These are phyloP conservation scores for Penicillium italicum DNA, from an alignment of 2,329 filamentous ascomycete species.

Conservation along the genomic window DNA sequence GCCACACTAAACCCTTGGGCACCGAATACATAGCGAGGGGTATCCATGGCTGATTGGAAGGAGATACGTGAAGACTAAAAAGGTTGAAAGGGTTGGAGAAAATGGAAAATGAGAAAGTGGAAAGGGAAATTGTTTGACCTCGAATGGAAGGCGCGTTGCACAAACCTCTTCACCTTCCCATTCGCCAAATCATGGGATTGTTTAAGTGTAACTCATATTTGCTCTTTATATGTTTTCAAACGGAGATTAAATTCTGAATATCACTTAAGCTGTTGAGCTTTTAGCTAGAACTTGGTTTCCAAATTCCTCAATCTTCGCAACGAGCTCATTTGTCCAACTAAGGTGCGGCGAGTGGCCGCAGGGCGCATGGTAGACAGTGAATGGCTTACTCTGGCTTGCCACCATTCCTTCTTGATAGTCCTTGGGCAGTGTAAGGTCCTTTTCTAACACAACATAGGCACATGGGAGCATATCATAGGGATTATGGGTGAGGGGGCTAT, in stretches of 20 bases:
- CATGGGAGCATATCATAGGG: conserved; percentile 32
- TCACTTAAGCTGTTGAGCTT: not conserved
- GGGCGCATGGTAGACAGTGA: conserved; percentile 25
- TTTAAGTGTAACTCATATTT: not conserved
- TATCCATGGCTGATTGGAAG: not conserved
- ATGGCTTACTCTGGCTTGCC: conserved; percentile 20
- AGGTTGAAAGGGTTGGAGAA: not conserved
- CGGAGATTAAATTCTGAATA: not conserved
- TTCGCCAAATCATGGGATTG: not conserved
- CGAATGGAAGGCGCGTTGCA: not conserved
- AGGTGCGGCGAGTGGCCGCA: conserved; percentile 34
- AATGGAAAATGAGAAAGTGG: not conserved
- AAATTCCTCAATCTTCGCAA: conserved; percentile 25
- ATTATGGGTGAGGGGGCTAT: conserved; percentile 30
- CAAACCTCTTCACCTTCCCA: not conserved
- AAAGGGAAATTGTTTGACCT: not conserved
- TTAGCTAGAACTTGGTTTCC: not conserved
- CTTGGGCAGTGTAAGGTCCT: conserved; percentile 28
- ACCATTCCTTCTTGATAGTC: conserved; percentile 35
- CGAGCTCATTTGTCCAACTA: conserved; percentile 30
- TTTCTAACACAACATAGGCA: conserved; percentile 33
- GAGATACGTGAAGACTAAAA: not conserved
- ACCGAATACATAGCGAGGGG: conserved; percentile 2
- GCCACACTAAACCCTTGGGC: not conserved
- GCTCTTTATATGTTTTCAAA: not conserved